Base-by-base conservation (phyloP, 1,139 yeast species). In the Taphrina communis region DNA sequence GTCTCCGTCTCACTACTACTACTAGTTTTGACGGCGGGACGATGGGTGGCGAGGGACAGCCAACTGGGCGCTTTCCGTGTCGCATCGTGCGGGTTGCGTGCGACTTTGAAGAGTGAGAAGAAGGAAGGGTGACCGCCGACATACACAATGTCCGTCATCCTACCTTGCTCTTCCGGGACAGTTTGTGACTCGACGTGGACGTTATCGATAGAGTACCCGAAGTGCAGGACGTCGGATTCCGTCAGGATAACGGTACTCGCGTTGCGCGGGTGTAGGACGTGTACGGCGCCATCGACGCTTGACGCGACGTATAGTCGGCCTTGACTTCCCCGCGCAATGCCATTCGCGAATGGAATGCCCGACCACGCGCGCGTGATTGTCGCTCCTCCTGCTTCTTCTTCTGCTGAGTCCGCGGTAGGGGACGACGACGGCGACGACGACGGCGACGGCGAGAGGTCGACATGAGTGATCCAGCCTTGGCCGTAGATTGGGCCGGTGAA, bases 101-200 rank as follows among this genome's bases (percentile, higher is more conserved):
- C 21, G 41, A 62, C 19, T 21, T 62, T 41, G 3, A 35, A 14
- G 42, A 62, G 59, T 17, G 51, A 41, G 21, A 42, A 11, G 4
- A 52, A 42, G 12, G 42, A 51, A 9, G 59, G 59, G 17, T 62
- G 66, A 11, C 66, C 66, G 25, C 66, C 66, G 44, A 62, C 66
- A 11, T 41, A 17, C 17, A 62, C 17, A 38, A 38, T 50, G n/a
- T 61, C 65, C 2, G n/a, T n/a, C n/a, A n/a, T n/a, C n/a, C n/a
- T n/a, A n/a, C n/a, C n/a, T n/a, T n/a, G n/a, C n/a, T n/a, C n/a
- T n/a, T n/a, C n/a, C n/a, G n/a, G n/a, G n/a, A n/a, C n/a, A n/a
- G n/a, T n/a, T n/a, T n/a, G n/a, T n/a, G n/a, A 17, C 14, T 50
- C 39, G 25, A 62, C 53, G n/a, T 44, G 25, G 17, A 62, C 44